Evolutionary conservation across 768 basidiomycete genomes (phyloP).

Genomic region (Infundibulicybe gibba): DNA sequence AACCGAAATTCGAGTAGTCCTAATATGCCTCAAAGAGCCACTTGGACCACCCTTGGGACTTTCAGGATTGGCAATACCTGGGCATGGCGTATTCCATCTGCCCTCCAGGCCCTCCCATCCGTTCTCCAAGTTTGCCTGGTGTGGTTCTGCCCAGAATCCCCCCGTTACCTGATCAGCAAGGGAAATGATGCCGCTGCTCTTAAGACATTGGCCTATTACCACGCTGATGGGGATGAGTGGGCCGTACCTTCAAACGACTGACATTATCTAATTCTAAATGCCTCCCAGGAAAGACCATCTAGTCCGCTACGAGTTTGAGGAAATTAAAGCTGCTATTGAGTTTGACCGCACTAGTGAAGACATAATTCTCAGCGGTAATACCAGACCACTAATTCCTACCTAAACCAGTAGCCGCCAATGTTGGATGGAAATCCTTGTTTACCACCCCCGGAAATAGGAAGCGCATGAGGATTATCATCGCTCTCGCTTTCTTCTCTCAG

Average conservation of each 20-base stretch:
- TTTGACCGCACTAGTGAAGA: conserved; percentile 48
- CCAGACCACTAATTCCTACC: not conserved
- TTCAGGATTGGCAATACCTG: conserved; percentile 65
- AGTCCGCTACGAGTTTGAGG: conserved; percentile 70
- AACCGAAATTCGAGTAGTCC: not conserved
- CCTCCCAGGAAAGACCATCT: conserved; percentile 52
- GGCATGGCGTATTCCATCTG: conserved; percentile 83
- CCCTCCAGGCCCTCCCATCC: conserved; percentile 69
- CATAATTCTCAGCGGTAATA: not conserved
- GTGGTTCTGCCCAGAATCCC: conserved; percentile 76
- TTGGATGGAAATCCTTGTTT: conserved; percentile 71
- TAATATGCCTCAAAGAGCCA: conserved; percentile 39
- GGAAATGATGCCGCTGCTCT: conserved; percentile 70
- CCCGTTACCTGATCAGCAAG: conserved; percentile 78
- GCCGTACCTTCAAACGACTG: conserved; percentile 8
- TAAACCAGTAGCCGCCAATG: conserved; percentile 43
- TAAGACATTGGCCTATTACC: conserved; percentile 74
- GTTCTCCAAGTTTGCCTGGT: conserved; percentile 62
- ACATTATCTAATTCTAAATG: not conserved
- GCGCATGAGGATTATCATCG: conserved; percentile 74
- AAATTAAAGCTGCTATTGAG: conserved; percentile 76
- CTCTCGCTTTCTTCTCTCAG: conserved; percentile 80
- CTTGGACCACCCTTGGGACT: conserved; percentile 85
- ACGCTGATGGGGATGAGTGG: conserved; percentile 69
- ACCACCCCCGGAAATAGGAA: conserved; percentile 66